Evolutionary conservation across 495 filamentous ascomycete species (phyloP), one percentile per base, ranked within the genome.

Genomic region (Endocarpon pusillum): DNA sequence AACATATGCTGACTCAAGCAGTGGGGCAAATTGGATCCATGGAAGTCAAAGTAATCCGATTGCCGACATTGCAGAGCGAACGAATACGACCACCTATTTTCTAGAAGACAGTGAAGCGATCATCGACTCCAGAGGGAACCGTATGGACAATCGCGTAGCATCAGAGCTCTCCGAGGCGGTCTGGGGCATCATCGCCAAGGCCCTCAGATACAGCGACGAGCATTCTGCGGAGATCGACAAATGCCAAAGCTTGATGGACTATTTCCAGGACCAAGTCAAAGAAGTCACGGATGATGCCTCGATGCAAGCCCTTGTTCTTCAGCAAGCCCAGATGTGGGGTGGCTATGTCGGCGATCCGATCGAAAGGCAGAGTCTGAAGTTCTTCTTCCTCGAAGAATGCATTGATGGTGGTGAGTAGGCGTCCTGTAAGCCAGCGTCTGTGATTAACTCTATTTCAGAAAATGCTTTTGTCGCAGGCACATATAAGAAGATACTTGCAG

Each of bases 11-110:
- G 33, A 7, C 32, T 38, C 10, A 12, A 23, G 24, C 43, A 78
- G 82, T 15, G 87, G 87, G 4, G 76, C 87, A 4, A 96, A 94
- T 47, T 94, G 87, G 87, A 91, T 94, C 18, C 87, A 96, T 52
- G 89, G 89, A 22, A 78, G 79, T 0, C 66, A 74, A 1, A 55
- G 78, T 32, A 97, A 94, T 48, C 86, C 89, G 3, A 86, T 97
- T 26, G 52, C 79, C 34, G 67, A 78, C 21, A 63, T 97, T 20
- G 84, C 82, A 10, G 64, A 69, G 40, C 55, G 72, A 44, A 83
- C 78, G 0, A 53, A 65, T 2, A 83, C 81, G 0, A 40, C 52
- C 1, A 57, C 70, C 10, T 64, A 74, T 37, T 61, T 59, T 34
- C 57, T 59, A 26, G 71, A 74, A 19, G 69, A 65, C 7, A 48